These are phyloP conservation scores for Russula olivacea DNA, from an alignment of 768 basidiomycete genomes.

Conservation along the genomic window DNA sequence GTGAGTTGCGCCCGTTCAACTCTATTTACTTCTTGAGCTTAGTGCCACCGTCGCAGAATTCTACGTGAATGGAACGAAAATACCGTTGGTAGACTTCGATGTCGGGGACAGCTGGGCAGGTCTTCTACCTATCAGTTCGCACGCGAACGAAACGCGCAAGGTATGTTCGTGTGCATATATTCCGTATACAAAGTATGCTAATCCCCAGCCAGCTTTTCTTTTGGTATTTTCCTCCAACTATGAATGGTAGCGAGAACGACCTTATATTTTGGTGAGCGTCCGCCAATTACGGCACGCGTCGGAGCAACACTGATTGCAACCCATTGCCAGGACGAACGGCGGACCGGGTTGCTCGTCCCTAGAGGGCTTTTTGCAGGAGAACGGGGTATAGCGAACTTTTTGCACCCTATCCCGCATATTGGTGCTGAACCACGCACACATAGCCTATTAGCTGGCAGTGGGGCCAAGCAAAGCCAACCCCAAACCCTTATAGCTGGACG, in stretches of 20 bases:
- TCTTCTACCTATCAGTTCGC: constrained; percentile 22
- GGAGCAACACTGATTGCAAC: not conserved
- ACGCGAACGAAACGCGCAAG: constrained; percentile 21
- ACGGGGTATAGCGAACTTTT: constrained; percentile 16
- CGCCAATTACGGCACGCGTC: not conserved
- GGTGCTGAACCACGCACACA: not conserved
- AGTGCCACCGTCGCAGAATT: constrained; percentile 3
- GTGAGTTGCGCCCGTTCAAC: constrained; percentile 5
- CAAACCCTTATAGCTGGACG: constrained; percentile 24
- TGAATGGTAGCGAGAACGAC: constrained; percentile 19
- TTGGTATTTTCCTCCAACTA: constrained; percentile 23
- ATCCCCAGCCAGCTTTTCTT: constrained; percentile 18
- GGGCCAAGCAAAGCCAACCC: constrained; percentile 23
- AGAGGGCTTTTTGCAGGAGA: constrained; percentile 24
- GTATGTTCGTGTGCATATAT: not conserved
- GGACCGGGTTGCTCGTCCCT: constrained; percentile 25
- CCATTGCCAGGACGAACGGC: constrained; percentile 21
- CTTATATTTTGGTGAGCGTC: constrained; percentile 23
- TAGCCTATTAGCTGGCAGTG: constrained; percentile 25
- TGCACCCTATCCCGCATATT: not conserved
- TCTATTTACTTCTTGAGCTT: not conserved
- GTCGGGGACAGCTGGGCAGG: constrained; percentile 24
- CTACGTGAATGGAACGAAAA: constrained; percentile 12
- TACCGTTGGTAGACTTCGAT: constrained; percentile 24
- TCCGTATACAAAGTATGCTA: not conserved